Base-by-base conservation (phyloP, 2,329 filamentous ascomycete genomes). In the Sphaerulina musiva region DNA sequence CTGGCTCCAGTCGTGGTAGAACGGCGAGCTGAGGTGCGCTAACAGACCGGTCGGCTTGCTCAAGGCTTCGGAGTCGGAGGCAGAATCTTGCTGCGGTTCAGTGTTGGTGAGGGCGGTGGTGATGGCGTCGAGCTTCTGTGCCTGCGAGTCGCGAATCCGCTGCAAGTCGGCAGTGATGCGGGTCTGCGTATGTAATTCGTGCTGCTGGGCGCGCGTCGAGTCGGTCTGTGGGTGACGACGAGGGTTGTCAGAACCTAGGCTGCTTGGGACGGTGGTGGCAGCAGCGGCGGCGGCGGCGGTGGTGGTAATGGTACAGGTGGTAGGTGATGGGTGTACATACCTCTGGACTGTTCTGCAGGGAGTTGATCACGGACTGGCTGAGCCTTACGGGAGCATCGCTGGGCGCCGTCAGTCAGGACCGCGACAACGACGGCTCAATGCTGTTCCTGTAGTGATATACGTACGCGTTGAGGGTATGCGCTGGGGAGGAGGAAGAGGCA, bases 131-230 rank as follows among this genome's bases (percentile, higher is more conserved):
- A 95, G 84, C 55, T 84, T 82, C 47, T 83, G 78, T 60, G 81
- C 74, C 70, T 92, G 86, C 64, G 84, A 77, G 60, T 82, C 79
- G 69, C 85, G 84, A 60, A 95, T 82, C 64, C 84, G 85, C 72
- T 86, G 83, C 62, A 97, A 88, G 75, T 96, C 91, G 66, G 83
- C 79, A 66, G 86, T 83, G 57, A 96, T 89, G 72, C 92, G 91
- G 69, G 82, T 77, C 76, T 96, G 91, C 72, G 95, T 85, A 66
- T 92, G 86, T 60, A 93, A 83, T 75, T 97, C 92, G 71, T 89
- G 76, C 68, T 85, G 78, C 74, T 88, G 88, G 66, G 86, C 80
- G 69, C 92, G 90, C 61, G 89, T 91, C 56, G 85, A 83, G 76
- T 97, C 91, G 73, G 87, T 92, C 92, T 97, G 69, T 55, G 5